Evolutionary conservation across 192 early-diverging fungal species (phyloP), one percentile per base, ranked within the genome.

Genomic region (Radiomyces spectabilis): DNA sequence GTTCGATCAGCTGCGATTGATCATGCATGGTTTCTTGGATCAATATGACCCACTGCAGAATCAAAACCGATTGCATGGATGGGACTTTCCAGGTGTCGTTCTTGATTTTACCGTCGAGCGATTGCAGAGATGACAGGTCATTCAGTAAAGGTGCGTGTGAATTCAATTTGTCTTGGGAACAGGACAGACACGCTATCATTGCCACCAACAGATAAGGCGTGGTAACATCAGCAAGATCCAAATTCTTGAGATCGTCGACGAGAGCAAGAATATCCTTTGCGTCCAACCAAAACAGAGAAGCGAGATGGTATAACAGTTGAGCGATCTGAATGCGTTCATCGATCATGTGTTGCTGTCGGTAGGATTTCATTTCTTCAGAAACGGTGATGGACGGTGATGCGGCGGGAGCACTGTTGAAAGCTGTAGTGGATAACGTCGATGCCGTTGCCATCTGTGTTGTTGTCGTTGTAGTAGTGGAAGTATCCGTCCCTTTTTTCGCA

Each of bases 1-100:
- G 5, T 27, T 5, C 30, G 15, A 12, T 15, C 15, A 26, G 72
- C 67, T 31, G 79, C 59, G 8, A 61, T 45, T 38, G 41, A 31
- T 50, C 69, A 71, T 7, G 59, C 62, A 5, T 72, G 76, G 34
- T 63, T 69, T 31, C 65, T 63, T 49, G 78, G 71, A 34, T 73
- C 63, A 15, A 66, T 53, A 26, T 77, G 67, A 69, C 47, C 79
- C 83, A 85, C 59, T 85, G 83, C 15, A 86, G 63, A 47, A 73
- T 55, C 15, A 83, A 59, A 2, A 47, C 53, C 9, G 63, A 47
- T 18, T 56, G 50, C 30, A 75, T 60, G 8, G 60, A 64, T 8
- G 62, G 41, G 0, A 73, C 68, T 30, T 67, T 68, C 77, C 77
- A 79, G 10, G 32, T 6, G 18, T 56, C 37, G 16, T 46, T 47